Evolutionary conservation across 805 yeast species (phyloP), one percentile per base, ranked within the genome.

Genomic region (Metschnikowia vanudenii): DNA sequence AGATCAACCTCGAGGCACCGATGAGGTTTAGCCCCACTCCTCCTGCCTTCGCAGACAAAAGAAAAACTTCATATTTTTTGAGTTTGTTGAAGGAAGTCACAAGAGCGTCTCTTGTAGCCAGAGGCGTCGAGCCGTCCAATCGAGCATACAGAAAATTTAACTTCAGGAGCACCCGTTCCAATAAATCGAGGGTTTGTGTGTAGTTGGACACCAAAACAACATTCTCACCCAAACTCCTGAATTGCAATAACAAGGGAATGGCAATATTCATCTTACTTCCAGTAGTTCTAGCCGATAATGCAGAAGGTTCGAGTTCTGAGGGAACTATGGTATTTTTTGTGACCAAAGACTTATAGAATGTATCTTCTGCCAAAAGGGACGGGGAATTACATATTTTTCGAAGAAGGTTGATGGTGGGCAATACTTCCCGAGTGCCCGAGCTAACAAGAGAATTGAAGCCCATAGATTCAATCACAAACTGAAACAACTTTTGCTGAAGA

Each of bases 11-110:
- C 0, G 96, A 88, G 0, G 96, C 99, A 0, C 98, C 99, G 29
- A 88, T 78, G 29, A 94, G 69, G 59, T 94, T 94, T 35, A 94
- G 71, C 0, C 99, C 99, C 49, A 86, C 83, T 0, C 99, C 99
- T 3, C 99, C 99, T 3, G 96, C 83, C 62, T 90, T 88, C 0
- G 97, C 85, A 3, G 96, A 88, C 11, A 94, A 65, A 11, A 94
- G 65, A 54, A 94, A 89, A 0, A 84, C 84, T 3, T 71, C 63
- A 29, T 62, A 62, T 8, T 56, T 54, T 2, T 71, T 60, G 0
- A 74, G 49, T 17, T 63, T 74, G 60, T 91, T 91, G 65, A 92
- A 92, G 11, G 76, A 67, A 13, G 75, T 76, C 1, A 94, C 96
- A 14, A 87, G 67, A 3, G 73, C 63, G 47, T 82, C 85, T 32